Evolutionary conservation across 2,329 filamentous ascomycete species (phyloP), one percentile per base, ranked within the genome.

Genomic region (Venturia oleaginea): DNA sequence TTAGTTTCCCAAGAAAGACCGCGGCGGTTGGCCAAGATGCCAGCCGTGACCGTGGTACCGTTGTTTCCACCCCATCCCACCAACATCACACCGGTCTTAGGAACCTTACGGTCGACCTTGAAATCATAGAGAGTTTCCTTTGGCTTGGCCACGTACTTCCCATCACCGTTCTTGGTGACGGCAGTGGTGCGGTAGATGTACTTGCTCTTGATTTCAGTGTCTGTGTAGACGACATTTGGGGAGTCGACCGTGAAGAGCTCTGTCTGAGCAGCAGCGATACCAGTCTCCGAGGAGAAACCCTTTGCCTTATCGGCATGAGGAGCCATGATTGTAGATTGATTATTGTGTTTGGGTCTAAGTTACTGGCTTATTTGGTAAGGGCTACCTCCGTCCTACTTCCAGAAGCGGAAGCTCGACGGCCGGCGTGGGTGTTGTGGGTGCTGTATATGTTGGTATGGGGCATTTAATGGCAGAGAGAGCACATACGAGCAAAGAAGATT

Each of bases 11-110:
- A 99, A 67, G 83, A 81, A 66, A 97, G 84, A 66, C 86, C 84
- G 71, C 88, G 90, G 75, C 91, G 90, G 80, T 99, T 99, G 78
- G 93, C 94, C 75, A 99, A 84, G 78, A 99, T 96, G 76, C 93
- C 94, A 67, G 94, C 94, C 66, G 94, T 97, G 67, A 99, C 91
- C 65, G 94, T 99, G 69, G 91, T 91, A 69, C 94, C 94, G 76
- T 99, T 99, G 86, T 99, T 99, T 74, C 94, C 94, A 78, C 94
- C 94, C 86, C 89, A 93, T 68, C 94, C 94, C 70, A 99, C 93
- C 69, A 99, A 84, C 94, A 99, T 97, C 81, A 97, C 85, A 74
- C 94, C 94, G 70, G 91, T 85, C 83, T 93, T 96, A 78, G 92
- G 91, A 66, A 97, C 85, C 78, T 90, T 90, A 76, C 93, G 91